These are phyloP conservation scores for Beta lomatogona DNA, from an alignment of 179 eudicot genomes.

Conservation along the genomic window DNA sequence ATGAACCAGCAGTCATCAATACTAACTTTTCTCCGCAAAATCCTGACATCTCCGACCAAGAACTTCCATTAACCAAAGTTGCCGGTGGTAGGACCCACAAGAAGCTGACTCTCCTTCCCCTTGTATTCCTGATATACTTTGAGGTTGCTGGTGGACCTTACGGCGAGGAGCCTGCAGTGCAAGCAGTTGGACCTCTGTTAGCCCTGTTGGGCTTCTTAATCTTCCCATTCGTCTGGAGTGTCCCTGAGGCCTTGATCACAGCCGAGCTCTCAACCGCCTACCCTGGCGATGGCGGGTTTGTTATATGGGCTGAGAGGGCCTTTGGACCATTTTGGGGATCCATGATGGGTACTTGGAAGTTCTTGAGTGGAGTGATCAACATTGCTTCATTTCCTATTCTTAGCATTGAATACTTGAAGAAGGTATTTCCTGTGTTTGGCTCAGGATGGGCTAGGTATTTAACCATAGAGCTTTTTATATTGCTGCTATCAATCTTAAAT, in stretches of 20 bases:
- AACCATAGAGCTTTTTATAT: slow-evolving; percentile 42
- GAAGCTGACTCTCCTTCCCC: slow-evolving; percentile 44
- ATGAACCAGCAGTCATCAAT: background rate
- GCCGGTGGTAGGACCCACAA: background rate
- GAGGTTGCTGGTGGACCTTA: slow-evolving; percentile 51
- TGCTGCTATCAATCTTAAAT: slow-evolving; percentile 47
- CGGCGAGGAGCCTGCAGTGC: slow-evolving; percentile 50
- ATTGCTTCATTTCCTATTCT: slow-evolving; percentile 47
- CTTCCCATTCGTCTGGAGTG: slow-evolving; percentile 50
- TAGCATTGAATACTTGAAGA: slow-evolving; percentile 44
- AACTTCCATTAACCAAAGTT: slow-evolving; percentile 18
- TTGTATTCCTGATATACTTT: slow-evolving; percentile 46
- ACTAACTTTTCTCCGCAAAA: background rate
- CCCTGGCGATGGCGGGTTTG: slow-evolving; percentile 53
- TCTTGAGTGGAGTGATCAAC: slow-evolving; percentile 46
- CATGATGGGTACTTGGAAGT: slow-evolving; percentile 51
- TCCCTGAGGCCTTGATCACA: slow-evolving; percentile 50
- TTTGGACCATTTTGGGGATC: slow-evolving; percentile 50
- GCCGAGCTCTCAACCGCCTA: slow-evolving; percentile 51
- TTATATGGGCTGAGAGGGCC: slow-evolving; percentile 50
- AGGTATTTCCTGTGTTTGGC: slow-evolving; percentile 36
- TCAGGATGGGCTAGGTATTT: slow-evolving; percentile 39
- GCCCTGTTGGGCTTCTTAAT: slow-evolving; percentile 41
- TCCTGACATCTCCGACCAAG: slow-evolving; percentile 6
- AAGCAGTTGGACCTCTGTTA: slow-evolving; percentile 43